Percentiles rank a stretch among this genome's conserved stretches.
Conservation (phyloP, 768 basidiomycete species). For the Lepiota venenata region DNA sequence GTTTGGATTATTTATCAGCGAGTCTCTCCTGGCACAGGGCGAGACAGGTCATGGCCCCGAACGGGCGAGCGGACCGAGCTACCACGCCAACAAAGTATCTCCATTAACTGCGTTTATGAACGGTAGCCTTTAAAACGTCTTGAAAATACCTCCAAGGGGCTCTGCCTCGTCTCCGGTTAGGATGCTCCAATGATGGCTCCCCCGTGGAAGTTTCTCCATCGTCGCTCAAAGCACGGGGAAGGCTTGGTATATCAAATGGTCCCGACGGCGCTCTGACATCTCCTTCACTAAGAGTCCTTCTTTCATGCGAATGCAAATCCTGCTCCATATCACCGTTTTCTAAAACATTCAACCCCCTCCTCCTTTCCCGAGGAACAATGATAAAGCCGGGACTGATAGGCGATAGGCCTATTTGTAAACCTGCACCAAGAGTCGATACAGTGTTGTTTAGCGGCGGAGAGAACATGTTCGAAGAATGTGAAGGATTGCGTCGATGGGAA, state of each 20-base stretch:
- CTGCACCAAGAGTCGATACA: slow-evolving; percentile 39
- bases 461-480: slow-evolving; percentile 15
- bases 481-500: slow-evolving; percentile 3
- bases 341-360: slow-evolving; percentile 39
- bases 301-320: slow-evolving; percentile 22
- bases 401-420: slow-evolving; percentile 74
- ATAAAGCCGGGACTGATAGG: slow-evolving; percentile 77
- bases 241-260: not conserved
- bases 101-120: too few relatives aligned
- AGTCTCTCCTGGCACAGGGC: too few relatives aligned
- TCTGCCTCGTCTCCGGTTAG: too few relatives aligned
- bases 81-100: too few relatives aligned
- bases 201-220: not conserved
- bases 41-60: too few relatives aligned
- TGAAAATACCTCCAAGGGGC: too few relatives aligned
- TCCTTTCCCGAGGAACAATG: slow-evolving; percentile 53
- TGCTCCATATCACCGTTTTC: slow-evolving; percentile 17
- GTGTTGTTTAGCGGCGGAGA: slow-evolving; percentile 32
- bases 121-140: too few relatives aligned
- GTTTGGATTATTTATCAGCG: too few relatives aligned
- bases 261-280: slow-evolving; percentile 24
- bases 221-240: not conserved
- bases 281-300: slow-evolving; percentile 54
- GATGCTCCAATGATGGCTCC: not conserved
- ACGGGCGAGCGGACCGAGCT: too few relatives aligned